Conservation (phyloP, 805 yeast genomes). For the Ogataea nitratoaversa region DNA sequence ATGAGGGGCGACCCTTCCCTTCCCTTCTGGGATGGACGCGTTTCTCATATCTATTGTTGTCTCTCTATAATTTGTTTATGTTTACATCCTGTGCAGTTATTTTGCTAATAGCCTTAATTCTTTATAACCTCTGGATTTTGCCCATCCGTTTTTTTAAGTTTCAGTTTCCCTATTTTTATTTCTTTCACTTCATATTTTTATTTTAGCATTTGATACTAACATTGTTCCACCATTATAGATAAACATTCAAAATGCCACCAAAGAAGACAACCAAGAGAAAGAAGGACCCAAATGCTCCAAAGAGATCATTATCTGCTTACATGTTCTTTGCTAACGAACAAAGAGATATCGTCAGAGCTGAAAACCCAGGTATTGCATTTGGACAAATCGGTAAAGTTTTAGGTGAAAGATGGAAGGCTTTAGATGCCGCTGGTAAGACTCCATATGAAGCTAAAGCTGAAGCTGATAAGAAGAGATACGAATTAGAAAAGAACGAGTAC, state of each 20-base stretch:
- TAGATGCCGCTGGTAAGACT: constrained; percentile 72
- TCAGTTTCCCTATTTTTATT: background rate
- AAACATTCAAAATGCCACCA: constrained; percentile 24
- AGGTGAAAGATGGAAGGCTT: constrained; percentile 96
- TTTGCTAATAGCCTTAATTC: background rate
- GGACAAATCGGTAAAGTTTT: constrained; percentile 93
- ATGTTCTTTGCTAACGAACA: constrained; percentile 98
- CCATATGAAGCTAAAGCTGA: constrained; percentile 94
- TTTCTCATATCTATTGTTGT: background rate
- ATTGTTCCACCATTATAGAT: background rate
- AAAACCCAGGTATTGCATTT: constrained; percentile 93
- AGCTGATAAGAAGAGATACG: constrained; percentile 96
- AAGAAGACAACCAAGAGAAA: constrained; percentile 33
- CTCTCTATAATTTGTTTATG: background rate
- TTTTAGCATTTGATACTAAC: constrained; percentile 4
- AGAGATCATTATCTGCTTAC: constrained; percentile 96
- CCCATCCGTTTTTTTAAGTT: background rate
- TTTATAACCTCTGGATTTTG: background rate
- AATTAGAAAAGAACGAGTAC: constrained; percentile 89
- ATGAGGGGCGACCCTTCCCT: background rate
- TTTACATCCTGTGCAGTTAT: background rate
- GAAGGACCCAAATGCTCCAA: constrained; percentile 95
- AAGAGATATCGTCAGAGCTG: constrained; percentile 93
- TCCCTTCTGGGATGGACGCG: background rate
- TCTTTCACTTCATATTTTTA: background rate